Evolutionary conservation across 2,329 filamentous ascomycete genomes (phyloP), one percentile per base, ranked within the genome.

Genomic region (Scedosporium aurantiacum): DNA sequence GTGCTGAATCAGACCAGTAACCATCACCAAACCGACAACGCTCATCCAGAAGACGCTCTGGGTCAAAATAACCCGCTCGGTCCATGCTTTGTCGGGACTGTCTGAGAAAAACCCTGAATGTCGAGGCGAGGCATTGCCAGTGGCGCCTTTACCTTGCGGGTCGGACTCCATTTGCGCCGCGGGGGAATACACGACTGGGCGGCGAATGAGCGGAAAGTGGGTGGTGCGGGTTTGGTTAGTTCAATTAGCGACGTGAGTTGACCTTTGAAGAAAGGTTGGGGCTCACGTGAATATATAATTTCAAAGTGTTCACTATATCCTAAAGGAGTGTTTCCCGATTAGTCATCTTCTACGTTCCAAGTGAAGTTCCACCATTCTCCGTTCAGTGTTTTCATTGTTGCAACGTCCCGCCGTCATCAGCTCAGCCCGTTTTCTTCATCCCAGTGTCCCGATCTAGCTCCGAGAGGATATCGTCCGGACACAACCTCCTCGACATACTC

Each of bases 41-140:
- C 40, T 40, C 18, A 65, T 63, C 64, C 64, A 65, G 50, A 65
- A 41, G 2, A 62, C 58, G 54, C 47, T 58, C 28, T 65, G 63
- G 27, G 27, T 40, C n/a, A 64, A 59, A 52, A 65, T 58, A 55
- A 41, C 59, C 5, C 64, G 65, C 25, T 60, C n/a, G 23, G 50
- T 54, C 50, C 50, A 54, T 21, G 50, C 50, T 27, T 54, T 54
- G 23, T 25, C 50, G 5, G 43, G 43, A 16, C 21, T 47, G 8
- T 21, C 43, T 7, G 43, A 47, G 43, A 47, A 47, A 23, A 47
- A 47, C 6, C 2, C 23, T 27, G 50, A 54, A 14, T 10, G 18
- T 27, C 23, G 18, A 23, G 50, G 50, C 50, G 43, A 47, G 43
- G 8, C 43, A 47, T 47, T n/a, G 43, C 43, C 43, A 47, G n/a